Evolutionary conservation across 2,329 filamentous ascomycete genomes (phyloP), one percentile per base, ranked within the genome.

Genomic region (Iodosphaeria phyllophila): DNA sequence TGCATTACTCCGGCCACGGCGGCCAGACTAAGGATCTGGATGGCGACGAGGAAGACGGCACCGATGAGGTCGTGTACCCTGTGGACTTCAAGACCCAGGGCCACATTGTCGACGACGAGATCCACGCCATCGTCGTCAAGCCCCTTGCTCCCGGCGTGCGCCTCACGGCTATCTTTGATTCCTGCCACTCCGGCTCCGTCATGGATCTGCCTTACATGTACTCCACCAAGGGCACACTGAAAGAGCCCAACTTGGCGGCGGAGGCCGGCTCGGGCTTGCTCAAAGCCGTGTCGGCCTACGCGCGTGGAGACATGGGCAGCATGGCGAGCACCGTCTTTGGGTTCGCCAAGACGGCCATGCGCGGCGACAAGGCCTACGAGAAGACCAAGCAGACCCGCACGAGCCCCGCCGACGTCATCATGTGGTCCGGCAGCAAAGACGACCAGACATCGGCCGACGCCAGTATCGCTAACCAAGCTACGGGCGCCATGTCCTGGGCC

Each of bases 371-470:
- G n/a, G 74, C 74, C 5, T 75, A 84, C 48, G 67, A 83, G 52
- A 74, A 74, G 43, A 72, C 83, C 24, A 54, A 84, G 35, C 64
- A 75, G 36, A 93, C 86, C 20, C 93, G 92, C 61, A 93, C 86
- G 8, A 89, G 78, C 23, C 77, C 84, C 2, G 89, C 89, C 22
- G 89, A 95, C 49, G 86, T 98, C 22, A 66, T 95, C 46, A 93
- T 95, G 82, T 89, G 84, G 70, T 92, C 82, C 27, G 89, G 89
- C 28, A 92, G 80, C 57, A 95, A 95, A 51, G 89, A 95, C 44
- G 72, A 78, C 37, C 89, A 98, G 54, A 98, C 86, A 41, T 84
- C 77, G 73, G 78, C 82, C 50, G 89, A 98, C 47, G 84, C 86
- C n/a, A 78, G 72, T 12, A 93, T 95, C 39, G 71, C 65, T 18